Evolutionary conservation across 2,329 filamentous ascomycete genomes (phyloP).

Genomic region (Venturia effusa): DNA sequence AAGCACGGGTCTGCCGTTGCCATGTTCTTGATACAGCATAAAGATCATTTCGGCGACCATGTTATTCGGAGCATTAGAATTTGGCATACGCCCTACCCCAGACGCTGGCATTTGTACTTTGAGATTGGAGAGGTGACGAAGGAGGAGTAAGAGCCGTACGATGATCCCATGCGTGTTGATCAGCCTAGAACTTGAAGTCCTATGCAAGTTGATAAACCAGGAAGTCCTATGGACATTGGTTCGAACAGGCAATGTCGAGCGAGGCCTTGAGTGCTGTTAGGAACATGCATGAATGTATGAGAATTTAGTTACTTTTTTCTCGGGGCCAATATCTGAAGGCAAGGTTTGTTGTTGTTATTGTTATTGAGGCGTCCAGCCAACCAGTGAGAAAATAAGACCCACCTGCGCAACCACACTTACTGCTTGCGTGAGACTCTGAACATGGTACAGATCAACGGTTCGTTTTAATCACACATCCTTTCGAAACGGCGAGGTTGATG

Average conservation of each 20-base stretch:
- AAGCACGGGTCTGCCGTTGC: not conserved
- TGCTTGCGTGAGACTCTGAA: no score
- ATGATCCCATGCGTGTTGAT: not conserved
- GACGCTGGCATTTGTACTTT: not conserved
- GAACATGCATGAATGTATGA: not conserved
- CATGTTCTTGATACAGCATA: not conserved
- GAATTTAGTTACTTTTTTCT: no score
- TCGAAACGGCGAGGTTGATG: no score
- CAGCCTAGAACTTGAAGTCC: not conserved
- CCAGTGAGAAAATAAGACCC: no score
- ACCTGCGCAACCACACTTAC: no score
- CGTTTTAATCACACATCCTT: no score
- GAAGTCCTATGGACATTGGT: not conserved
- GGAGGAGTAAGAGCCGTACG: not conserved
- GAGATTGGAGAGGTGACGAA: not conserved
- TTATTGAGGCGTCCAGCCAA: no score
- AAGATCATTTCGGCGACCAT: not conserved
- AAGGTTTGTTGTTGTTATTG: no score
- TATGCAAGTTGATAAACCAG: no score
- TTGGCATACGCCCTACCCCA: not conserved
- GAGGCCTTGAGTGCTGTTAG: not conserved
- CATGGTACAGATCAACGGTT: not conserved
- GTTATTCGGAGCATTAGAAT: not conserved
- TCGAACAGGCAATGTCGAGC: not conserved
- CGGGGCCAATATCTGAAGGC: no score